A percentile compares a stretch with the other conserved stretches of the same genome.
Evolutionary conservation across 805 yeast genomes (phyloP).

Genomic region (Metschnikowia reukaufii): DNA sequence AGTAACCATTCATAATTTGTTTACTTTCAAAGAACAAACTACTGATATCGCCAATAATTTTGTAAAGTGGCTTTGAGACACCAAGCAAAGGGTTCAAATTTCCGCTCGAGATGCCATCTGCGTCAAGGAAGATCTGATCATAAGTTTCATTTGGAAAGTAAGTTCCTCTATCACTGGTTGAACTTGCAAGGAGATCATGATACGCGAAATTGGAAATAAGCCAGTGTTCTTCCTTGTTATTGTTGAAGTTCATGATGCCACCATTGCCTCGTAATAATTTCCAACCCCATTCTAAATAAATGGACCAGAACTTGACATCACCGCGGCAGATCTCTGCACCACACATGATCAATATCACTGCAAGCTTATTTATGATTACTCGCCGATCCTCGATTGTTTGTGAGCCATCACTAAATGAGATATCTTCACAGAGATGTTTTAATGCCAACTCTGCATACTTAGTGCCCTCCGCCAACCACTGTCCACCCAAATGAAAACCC

Average conservation of each 20-base stretch:
- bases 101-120: conserved; percentile 35
- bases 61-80: conserved; percentile 65
- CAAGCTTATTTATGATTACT: conserved; percentile 48
- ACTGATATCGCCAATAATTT: conserved; percentile 66
- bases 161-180: conserved; percentile 59
- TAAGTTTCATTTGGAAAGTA: conserved; percentile 65
- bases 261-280: conserved; percentile 60
- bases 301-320: conserved; percentile 74
- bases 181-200: conserved; percentile 71
- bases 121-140: conserved; percentile 47
- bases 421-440: conserved; percentile 33
- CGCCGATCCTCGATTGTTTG: conserved; percentile 28
- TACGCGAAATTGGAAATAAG: conserved; percentile 75
- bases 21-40: conserved; percentile 56
- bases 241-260: conserved; percentile 55
- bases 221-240: conserved; percentile 65
- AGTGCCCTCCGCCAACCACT: conserved; percentile 49
- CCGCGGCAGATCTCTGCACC: conserved; percentile 86
- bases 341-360: conserved; percentile 64
- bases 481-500: conserved; percentile 49
- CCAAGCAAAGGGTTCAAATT: conserved; percentile 72
- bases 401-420: conserved; percentile 25
- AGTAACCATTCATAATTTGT: conserved; percentile 21
- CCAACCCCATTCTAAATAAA: conserved; percentile 64
- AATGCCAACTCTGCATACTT: conserved; percentile 50